Evolutionary conservation across 345 rosid species (phyloP).

Genomic region (Isatis tinctoria): DNA sequence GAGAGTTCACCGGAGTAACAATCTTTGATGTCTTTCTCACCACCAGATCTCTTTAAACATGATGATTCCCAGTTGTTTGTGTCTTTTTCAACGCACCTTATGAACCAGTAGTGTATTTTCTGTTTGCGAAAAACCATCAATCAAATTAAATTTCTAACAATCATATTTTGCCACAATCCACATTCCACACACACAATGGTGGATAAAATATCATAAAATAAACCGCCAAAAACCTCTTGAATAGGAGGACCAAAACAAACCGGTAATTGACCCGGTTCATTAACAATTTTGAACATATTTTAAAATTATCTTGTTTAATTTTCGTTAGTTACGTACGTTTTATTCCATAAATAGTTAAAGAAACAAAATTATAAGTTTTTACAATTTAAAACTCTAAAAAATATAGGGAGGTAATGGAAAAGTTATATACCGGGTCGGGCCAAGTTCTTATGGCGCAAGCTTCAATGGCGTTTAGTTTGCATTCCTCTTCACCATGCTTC

Average conservation of each 20-base stretch:
- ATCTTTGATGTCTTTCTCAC: not conserved
- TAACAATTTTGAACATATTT: not conserved
- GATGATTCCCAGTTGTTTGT: conserved; percentile 9
- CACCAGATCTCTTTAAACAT: not conserved
- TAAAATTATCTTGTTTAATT: too few relatives aligned
- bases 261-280: not conserved
- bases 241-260: not conserved
- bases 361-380: not conserved
- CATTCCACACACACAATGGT: not conserved
- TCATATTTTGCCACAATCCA: not conserved
- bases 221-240: not conserved
- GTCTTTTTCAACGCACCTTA: conserved; percentile 21
- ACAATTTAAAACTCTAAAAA: not conserved
- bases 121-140: conserved; percentile 18
- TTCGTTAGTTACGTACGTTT: not conserved
- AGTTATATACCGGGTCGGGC: conserved; percentile 41
- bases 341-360: not conserved
- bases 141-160: not conserved
- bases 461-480: conserved; percentile 54
- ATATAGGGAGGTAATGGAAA: not conserved
- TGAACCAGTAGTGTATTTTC: conserved; percentile 46
- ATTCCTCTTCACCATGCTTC: conserved; percentile 77
- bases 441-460: conserved; percentile 54
- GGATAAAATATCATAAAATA: not conserved
- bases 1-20: conserved; percentile 23